Evolutionary conservation across 495 filamentous ascomycete species (phyloP).

Genomic region (Penicillium nucicola): DNA sequence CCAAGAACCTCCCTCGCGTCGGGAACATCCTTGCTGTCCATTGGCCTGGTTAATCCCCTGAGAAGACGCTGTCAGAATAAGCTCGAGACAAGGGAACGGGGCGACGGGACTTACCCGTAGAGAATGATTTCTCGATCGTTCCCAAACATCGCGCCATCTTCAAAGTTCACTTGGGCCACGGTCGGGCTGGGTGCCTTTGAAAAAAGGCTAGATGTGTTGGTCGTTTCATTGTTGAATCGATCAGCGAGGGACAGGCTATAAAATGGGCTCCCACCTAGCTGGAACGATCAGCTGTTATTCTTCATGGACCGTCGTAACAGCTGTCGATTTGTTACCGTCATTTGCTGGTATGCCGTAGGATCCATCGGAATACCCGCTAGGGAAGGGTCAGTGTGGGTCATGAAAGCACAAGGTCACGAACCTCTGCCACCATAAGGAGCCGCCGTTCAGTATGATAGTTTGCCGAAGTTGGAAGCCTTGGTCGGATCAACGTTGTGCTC

Average conservation of each 20-base stretch:
- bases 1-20: not conserved
- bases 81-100: not conserved
- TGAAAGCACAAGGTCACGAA: not conserved
- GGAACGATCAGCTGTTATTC: not conserved
- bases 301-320: not conserved
- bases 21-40: not conserved
- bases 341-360: not conserved
- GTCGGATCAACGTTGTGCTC: not conserved
- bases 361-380: constrained; percentile 1
- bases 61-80: not conserved
- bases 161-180: not conserved
- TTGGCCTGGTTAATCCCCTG: constrained; percentile 1
- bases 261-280: constrained; percentile 37
- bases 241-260: constrained; percentile 43
- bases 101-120: not conserved
- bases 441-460: not conserved
- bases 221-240: constrained; percentile 35
- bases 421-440: not conserved
- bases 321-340: not conserved
- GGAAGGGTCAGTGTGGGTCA: not conserved
- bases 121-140: not conserved
- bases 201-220: not conserved
- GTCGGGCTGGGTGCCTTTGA: not conserved
- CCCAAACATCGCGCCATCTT: constrained; percentile 1
- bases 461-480: not conserved